Base-by-base conservation (phyloP, 768 basidiomycete genomes). In the Podaxis carcinomalis region DNA sequence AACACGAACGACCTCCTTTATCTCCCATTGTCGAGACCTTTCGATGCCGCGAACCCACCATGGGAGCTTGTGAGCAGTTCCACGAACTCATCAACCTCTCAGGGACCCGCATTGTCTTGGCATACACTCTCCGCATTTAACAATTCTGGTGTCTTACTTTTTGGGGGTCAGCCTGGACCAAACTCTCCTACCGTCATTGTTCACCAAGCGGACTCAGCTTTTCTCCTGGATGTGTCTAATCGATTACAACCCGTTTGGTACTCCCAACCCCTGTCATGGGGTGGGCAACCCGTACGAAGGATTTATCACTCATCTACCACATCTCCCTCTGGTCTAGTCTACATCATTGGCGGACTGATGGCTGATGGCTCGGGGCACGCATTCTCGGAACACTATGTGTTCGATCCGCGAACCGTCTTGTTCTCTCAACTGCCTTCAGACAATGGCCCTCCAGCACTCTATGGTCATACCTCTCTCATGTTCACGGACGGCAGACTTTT, bases 321-420 rank as follows among this genome's bases (percentile, higher is more conserved):
- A 10, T 61, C 77, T 0, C 63, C 68, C 5, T 72, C 74, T 5
- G 87, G 86, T 5, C 73, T 76, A 49, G 77, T 92, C 10, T 92
- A 81, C 73, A 78, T 95, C 37, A 79, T 89, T 50, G 94, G 94
- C 2, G 94, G 94, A 6, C 82, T 89, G 72, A 86, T 81, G 66
- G 84, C 84, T n/a, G 94, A 96, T 70, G 91, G 85, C 11, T 95
- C 93, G 7, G 78, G 78, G 1, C 75, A 73, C 52, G 82, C 77
- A 0, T 86, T 89, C 67, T 75, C 80, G 4, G 85, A 89, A 50
- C 81, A 88, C 58, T 92, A 85, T 65, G 69, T 80, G 21, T 93
- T 91, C 73, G 69, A 81, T 65, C 80, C 85, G 16, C 73, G 65
- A 10, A 64, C 65, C 3, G 76, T 78, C 23, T 72, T 77, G 5